A percentile compares a stretch with the other conserved stretches of the same genome.
These are phyloP conservation scores for Lizonia empirigonia DNA, from an alignment of 2,329 filamentous ascomycete species.

Conservation along the genomic window DNA sequence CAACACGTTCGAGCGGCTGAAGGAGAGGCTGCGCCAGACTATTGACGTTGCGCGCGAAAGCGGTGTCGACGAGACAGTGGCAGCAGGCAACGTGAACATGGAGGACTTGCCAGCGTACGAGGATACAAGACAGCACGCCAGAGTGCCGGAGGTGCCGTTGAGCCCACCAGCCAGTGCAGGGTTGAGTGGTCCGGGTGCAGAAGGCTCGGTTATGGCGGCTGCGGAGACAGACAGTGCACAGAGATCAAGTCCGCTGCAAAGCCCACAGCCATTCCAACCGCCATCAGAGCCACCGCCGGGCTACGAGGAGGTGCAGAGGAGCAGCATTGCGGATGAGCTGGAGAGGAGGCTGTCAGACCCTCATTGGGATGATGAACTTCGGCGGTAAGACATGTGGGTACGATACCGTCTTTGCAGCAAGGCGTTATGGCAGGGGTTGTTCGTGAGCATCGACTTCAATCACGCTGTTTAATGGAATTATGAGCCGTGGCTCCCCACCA, in stretches of 20 bases:
- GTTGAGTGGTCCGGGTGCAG: conserved; percentile 19
- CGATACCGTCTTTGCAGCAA: conserved; percentile 23
- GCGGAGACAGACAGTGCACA: conserved; percentile 28
- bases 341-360: conserved; percentile 55
- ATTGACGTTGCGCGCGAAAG: conserved; percentile 74
- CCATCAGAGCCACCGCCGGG: conserved; percentile 82
- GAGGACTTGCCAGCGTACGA: conserved; percentile 91
- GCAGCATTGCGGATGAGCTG: conserved; percentile 74
- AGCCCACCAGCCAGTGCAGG: conserved; percentile 24
- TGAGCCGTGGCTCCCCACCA: background rate
- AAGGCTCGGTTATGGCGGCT: conserved; percentile 24
- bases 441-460: conserved; percentile 17
- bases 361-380: conserved; percentile 30
- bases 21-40: conserved; percentile 80
- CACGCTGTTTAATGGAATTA: background rate
- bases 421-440: conserved; percentile 31
- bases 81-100: conserved; percentile 68
- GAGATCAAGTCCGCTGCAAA: conserved; percentile 39
- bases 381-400: background rate
- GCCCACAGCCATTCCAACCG: conserved; percentile 50
- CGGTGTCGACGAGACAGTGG: conserved; percentile 57
- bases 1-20: conserved; percentile 79
- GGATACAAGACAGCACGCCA: conserved; percentile 55
- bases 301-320: conserved; percentile 89
- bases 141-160: conserved; percentile 41